Base-by-base conservation (phyloP, 2,329 filamentous ascomycete species). In the Botrytis pseudocinerea region DNA sequence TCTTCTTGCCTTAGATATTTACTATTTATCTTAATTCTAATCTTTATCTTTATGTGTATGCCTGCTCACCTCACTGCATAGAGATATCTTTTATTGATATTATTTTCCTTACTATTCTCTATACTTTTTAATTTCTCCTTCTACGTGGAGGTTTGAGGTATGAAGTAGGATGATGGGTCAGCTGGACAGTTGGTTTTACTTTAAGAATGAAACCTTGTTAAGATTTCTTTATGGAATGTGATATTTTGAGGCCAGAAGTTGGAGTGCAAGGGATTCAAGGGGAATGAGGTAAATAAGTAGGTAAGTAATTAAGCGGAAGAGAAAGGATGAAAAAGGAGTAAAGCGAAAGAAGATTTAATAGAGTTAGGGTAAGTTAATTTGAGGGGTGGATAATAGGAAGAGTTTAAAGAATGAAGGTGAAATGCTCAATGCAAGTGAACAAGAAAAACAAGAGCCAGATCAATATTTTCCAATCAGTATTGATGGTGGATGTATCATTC, bases 251-350 rank as follows among this genome's bases (percentile, higher is more conserved):
- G 48, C 25, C 25, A 14, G 3, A 51, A n/a, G 1, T 51, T n/a
- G 25, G 25, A n/a, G 12, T 12, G 12, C 22, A 16, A n/a, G 10
- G 12, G 10, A 4, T 9, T 18, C n/a, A 54, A 28, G 18, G 48
- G 25, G 12, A 51, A 12, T 0, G 10, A 25, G 1, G 1, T 12
- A n/a, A 2, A n/a, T n/a, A 14, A n/a, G 4, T n/a, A n/a, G 4
- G 28, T 18, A 25, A 54, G 14, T 7, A 25, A 5, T 16, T 14
- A 25, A 44, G 25, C 14, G 25, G 2, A 54, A 16, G 51, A 16
- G 7, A 54, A 9, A 28, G 2, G 6, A 54, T 8, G n/a, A 18
- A 28, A 54, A 14, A 7, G 51, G 12, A 16, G 6, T 28, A 7
- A 54, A 54, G 6, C 28, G n/a, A 54, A 54, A 2, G 51, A 28